Evolutionary conservation across 129 eudicot species (phyloP).

Genomic region (Helianthus tuberosus): DNA sequence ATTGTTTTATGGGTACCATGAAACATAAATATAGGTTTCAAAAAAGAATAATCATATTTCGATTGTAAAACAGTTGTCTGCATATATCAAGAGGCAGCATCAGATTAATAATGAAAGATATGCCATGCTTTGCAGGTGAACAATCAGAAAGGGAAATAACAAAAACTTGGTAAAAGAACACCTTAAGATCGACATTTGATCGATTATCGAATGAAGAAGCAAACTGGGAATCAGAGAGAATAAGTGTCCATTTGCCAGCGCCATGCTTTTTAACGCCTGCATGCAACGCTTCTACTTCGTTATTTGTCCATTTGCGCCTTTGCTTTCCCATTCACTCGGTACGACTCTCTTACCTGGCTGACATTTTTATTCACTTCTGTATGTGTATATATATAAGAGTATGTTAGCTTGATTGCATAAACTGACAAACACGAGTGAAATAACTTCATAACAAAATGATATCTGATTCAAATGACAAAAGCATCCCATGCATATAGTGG

Average conservation of each 20-base stretch:
- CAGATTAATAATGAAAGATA: neutral
- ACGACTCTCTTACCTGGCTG: neutral
- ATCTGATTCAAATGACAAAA: no score
- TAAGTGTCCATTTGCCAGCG: constrained; percentile 26
- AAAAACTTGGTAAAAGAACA: constrained; percentile 2
- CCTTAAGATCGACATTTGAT: constrained; percentile 33
- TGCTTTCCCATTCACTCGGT: neutral
- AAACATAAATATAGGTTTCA: neutral
- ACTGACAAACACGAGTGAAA: neutral
- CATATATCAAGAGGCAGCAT: neutral
- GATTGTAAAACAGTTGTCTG: neutral
- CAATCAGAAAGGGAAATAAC: neutral
- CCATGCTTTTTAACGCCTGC: constrained; percentile 37
- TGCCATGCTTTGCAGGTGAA: neutral
- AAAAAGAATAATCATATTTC: neutral
- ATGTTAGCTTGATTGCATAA: no score
- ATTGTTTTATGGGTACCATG: neutral
- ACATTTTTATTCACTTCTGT: neutral
- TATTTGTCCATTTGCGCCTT: constrained; percentile 25
- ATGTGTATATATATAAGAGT: no score
- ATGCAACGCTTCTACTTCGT: constrained; percentile 29
- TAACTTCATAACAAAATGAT: no score
- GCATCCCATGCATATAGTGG: no score
- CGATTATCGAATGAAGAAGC: constrained; percentile 13
- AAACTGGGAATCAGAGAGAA: constrained; percentile 33